Conservation (phyloP, 2,329 filamentous ascomycete species). For the Teratosphaeria viscida region DNA sequence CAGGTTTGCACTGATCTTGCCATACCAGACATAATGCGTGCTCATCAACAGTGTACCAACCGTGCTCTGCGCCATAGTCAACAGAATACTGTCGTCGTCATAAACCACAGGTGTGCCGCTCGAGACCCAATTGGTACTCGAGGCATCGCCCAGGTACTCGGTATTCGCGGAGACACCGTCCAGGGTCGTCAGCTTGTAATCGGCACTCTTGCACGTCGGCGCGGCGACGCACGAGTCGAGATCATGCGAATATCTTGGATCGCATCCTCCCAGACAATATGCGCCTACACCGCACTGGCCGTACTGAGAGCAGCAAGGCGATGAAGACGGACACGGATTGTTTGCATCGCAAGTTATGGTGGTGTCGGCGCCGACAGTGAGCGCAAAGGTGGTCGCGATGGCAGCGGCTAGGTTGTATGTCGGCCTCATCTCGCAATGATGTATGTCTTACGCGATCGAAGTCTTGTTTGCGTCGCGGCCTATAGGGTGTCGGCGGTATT, state of each 20-base stretch:
- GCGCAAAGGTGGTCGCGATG: conserved; percentile 21
- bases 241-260: conserved; percentile 71
- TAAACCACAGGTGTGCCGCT: conserved; percentile 63
- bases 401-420: conserved; percentile 21
- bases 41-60: conserved; percentile 79
- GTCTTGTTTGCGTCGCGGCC: neutral
- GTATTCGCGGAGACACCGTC: conserved; percentile 60
- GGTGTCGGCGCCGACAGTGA: conserved; percentile 13
- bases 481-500: neutral
- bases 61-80: conserved; percentile 82
- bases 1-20: conserved; percentile 74
- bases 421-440: conserved; percentile 2
- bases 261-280: conserved; percentile 92
- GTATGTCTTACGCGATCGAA: neutral
- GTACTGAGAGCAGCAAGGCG: conserved; percentile 49
- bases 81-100: conserved; percentile 55
- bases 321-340: conserved; percentile 20
- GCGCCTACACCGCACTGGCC: conserved; percentile 87
- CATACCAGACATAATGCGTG: conserved; percentile 93
- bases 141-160: conserved; percentile 77
- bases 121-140: conserved; percentile 75
- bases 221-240: conserved; percentile 77
- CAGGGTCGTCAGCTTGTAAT: conserved; percentile 62
- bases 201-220: conserved; percentile 67
- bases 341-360: conserved; percentile 21